Evolutionary conservation across 2,329 filamentous ascomycete genomes (phyloP), one percentile per base, ranked within the genome.

Genomic region (Nemania diffusa): DNA sequence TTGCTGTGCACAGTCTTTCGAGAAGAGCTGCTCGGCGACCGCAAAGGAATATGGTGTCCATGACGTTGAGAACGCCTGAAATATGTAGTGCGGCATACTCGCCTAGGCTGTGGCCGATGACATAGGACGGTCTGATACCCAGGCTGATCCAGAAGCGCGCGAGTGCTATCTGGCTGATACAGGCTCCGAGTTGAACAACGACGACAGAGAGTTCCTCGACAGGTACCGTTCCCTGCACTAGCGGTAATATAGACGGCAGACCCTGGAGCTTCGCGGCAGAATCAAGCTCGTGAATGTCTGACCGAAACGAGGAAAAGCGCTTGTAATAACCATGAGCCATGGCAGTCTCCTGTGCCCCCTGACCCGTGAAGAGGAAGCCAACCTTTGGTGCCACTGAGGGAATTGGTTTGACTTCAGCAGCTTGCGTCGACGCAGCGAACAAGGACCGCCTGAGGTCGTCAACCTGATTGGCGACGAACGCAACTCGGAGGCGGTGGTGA

Each of bases 11-110:
- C 1, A 9, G 5, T 1, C 20, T 13, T 7, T 64, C 22, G 1
- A 64, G 34, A 17, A 58, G 34, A 3, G 4, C 17, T 3, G 61
- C 61, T 11, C 61, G 8, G 2, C n/a, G 75, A 20, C 91, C 91
- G 15, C 92, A 90, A 0, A 93, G 82, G 68, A 88, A 89, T 58
- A 94, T 84, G 74, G 89, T 86, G 75, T 92, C 90, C 69, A 84
- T 85, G 26, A 85, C 87, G 15, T 88, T 91, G 32, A 92, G 81
- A 13, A 92, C 89, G 53, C 90, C 90, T 56, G 90, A 88, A 32
- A 87, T 84, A 72, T 90, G 83, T 11, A 92, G 84, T 27, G 90
- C 90, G 29, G 90, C 89, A 72, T 92, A 92, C 75, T 92, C 90
- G 53, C 90, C 90, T 34, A 92, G 80, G 71, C 88, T 91, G 77